Evolutionary conservation across 164 flowering plant genomes (phyloP), one percentile per base, ranked within the genome.

Genomic region (Pachysandra terminalis): DNA sequence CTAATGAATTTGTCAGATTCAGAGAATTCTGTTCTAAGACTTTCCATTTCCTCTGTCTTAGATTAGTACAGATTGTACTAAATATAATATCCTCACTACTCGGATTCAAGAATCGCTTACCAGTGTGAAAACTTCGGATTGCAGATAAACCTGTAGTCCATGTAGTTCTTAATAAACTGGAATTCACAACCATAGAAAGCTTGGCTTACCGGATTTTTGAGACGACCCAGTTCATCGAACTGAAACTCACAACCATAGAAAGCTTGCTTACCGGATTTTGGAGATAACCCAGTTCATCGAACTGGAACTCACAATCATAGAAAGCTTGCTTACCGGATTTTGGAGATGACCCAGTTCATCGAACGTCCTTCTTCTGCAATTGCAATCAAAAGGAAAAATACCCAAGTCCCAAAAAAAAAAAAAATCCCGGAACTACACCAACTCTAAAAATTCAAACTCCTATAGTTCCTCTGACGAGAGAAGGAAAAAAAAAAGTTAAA

Each of bases 21-120:
- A 79, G 70, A 19, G 71, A 68, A 5, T 78, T 1, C 25, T 77
- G 71, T 26, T 77, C 76, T 58, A 84, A 61, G 35, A 73, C 45
- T 22, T 68, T 67, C 86, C 88, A 84, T 81, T 41, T 81, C 63
- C 71, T 79, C 59, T 74, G 86, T 67, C 71, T 77, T 41, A 84
- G 58, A 70, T 82, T 79, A 54, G 73, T 76, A 75, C 86, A 84
- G 28, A 84, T 49, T 45, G 86, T 77, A 61, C 63, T 71, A n/a
- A 76, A 82, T 51, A 81, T 21, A 51, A 84, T 78, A 17, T 79
- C 74, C 37, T 82, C 84, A 35, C 67, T 51, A 65, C 72, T 61
- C 10, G 79, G 81, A 35, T 56, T 70, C 15, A 64, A 63, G 53
- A 82, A 79, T 0, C 63, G 74, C 72, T 75, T 78, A 58, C 83